phyloP scores from a whole-genome alignment of 225 moss, liverwort and hornwort genomes.

The Climacium dendroides region DNA sequence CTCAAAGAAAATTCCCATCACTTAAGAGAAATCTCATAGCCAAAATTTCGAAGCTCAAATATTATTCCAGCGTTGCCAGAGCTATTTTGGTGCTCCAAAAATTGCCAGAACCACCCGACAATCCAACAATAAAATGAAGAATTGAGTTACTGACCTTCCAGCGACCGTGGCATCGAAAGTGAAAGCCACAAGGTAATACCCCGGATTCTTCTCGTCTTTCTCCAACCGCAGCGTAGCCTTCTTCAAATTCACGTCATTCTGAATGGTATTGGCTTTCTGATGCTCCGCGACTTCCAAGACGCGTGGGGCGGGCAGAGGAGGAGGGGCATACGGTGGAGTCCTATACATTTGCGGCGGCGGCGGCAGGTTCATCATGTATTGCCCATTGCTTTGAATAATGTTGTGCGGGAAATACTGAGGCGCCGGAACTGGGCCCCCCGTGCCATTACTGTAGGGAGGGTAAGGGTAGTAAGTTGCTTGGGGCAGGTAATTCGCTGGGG shows the following conservation, averaged over 20 bases:
- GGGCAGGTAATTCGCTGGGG: constrained; percentile 18
- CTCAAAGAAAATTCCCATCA: neutral
- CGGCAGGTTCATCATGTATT: constrained; percentile 65
- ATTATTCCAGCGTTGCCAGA: neutral
- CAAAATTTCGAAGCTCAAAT: neutral
- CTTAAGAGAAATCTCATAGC: neutral
- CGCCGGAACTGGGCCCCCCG: constrained; percentile 21
- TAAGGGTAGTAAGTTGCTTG: constrained; percentile 31
- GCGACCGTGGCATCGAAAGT: constrained; percentile 83
- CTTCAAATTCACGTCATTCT: constrained; percentile 91
- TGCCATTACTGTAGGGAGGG: constrained; percentile 45
- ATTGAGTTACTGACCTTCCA: constrained; percentile 51
- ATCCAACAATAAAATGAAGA: neutral
- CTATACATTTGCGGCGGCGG: constrained; percentile 35
- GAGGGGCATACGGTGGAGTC: constrained; percentile 20
- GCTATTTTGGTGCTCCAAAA: neutral
- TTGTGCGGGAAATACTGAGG: constrained; percentile 44
- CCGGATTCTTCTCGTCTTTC: constrained; percentile 79
- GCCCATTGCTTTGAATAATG: constrained; percentile 55
- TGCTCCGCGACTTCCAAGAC: constrained; percentile 37
- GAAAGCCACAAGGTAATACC: constrained; percentile 76
- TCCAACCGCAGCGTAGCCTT: constrained; percentile 77
- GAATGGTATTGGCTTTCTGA: constrained; percentile 78
- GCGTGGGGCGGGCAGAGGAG: constrained; percentile 1
- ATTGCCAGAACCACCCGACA: neutral